Conservation (phyloP, 2,329 filamentous ascomycete species). For the Talaromyces marneffei region DNA sequence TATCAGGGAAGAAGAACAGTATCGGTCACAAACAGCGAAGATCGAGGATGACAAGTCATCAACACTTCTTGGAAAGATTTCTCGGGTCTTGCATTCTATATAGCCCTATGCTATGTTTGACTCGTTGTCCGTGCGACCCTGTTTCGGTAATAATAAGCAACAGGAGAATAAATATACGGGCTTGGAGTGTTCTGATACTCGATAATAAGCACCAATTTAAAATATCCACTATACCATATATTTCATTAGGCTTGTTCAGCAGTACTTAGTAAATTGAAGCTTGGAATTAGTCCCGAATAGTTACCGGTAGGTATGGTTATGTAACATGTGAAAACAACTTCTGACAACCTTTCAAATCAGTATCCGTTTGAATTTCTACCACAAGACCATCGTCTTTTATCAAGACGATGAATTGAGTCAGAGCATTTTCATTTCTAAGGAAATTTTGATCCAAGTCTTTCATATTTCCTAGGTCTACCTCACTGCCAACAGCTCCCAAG, state of each 20-base stretch:
- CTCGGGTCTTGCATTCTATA: background rate
- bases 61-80: background rate
- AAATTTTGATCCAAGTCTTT: background rate
- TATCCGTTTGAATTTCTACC: no score
- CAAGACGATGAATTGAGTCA: conserved; percentile 8
- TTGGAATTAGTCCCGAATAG: no score
- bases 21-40: background rate
- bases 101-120: background rate
- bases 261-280: no score
- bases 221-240: background rate
- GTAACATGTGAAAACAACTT: no score
- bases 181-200: background rate
- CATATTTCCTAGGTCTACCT: background rate
- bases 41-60: background rate
- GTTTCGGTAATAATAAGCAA: background rate
- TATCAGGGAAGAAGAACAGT: conserved; percentile 5
- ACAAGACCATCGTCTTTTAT: background rate
- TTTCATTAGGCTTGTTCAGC: no score
- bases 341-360: no score
- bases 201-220: background rate
- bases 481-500: conserved; percentile 28
- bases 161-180: background rate
- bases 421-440: background rate
- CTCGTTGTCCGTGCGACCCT: background rate
- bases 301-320: no score